phyloP scores from a whole-genome alignment of 2,329 filamentous ascomycete species.

The Hyphodiscus sp. region DNA sequence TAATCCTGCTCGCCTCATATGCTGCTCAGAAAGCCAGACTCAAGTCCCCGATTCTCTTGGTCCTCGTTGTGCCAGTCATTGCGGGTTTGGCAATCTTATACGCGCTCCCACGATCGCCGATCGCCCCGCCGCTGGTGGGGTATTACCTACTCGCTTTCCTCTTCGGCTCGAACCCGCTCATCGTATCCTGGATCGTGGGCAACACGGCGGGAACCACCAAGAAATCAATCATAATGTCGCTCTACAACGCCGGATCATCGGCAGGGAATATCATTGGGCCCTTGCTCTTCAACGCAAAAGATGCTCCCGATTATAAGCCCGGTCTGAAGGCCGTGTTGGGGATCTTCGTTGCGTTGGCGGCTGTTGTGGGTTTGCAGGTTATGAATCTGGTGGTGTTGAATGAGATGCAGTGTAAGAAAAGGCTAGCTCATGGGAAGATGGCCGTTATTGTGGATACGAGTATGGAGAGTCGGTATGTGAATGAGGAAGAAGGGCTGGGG shows the following conservation, averaged over 20 bases:
- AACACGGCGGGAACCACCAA: slow-evolving; percentile 65
- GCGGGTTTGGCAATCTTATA: slow-evolving; percentile 53
- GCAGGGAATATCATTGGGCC: slow-evolving; percentile 63
- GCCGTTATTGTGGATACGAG: slow-evolving; percentile 52
- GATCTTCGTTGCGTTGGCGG: slow-evolving; percentile 48
- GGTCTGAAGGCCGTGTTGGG: slow-evolving; percentile 50
- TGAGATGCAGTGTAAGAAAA: slow-evolving; percentile 45
- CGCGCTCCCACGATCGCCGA: slow-evolving; percentile 40
- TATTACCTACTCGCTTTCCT: slow-evolving; percentile 63
- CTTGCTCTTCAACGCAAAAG: slow-evolving; percentile 50
- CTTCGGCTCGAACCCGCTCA: slow-evolving; percentile 58
- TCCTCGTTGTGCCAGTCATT: slow-evolving; percentile 53
- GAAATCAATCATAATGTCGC: slow-evolving; percentile 55
- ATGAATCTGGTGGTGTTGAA: slow-evolving; percentile 50
- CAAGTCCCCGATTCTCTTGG: slow-evolving; percentile 50
- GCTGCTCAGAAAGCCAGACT: slow-evolving; percentile 48
- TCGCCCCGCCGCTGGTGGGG: slow-evolving; percentile 45
- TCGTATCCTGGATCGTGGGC: slow-evolving; percentile 62
- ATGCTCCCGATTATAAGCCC: slow-evolving; percentile 52
- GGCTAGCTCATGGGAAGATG: slow-evolving; percentile 54
- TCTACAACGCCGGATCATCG: slow-evolving; percentile 56
- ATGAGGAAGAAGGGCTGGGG: slow-evolving; percentile 35
- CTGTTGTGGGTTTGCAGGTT: slow-evolving; percentile 46
- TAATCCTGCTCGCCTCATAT: slow-evolving; percentile 53
- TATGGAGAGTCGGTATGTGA: slow-evolving; percentile 48